phyloP scores from a whole-genome alignment of 208 protist genomes.

The Leishmania major region DNA sequence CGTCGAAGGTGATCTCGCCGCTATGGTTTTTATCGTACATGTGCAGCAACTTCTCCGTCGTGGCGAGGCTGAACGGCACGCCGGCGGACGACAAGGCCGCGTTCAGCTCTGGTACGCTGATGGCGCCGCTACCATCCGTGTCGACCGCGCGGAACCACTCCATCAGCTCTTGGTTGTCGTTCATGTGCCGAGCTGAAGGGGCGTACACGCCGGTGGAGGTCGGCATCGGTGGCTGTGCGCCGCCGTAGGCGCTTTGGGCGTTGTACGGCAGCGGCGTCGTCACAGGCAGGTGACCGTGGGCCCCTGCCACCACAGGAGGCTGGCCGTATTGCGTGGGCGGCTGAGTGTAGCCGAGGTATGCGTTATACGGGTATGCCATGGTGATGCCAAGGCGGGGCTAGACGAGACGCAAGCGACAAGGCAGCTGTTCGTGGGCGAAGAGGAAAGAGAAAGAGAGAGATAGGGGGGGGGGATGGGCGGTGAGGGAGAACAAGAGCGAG shows the following conservation, averaged over 20 bases:
- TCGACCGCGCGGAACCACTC: constrained; percentile 86
- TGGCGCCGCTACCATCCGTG: constrained; percentile 61
- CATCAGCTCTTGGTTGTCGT: constrained; percentile 45
- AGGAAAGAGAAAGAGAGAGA: too few relatives aligned
- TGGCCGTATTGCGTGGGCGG: neutral
- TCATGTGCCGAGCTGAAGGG: constrained; percentile 21
- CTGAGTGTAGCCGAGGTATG: neutral
- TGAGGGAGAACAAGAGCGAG: neutral
- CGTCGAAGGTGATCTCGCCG: constrained; percentile 66
- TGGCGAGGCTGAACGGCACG: constrained; percentile 66
- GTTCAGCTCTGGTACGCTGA: constrained; percentile 82
- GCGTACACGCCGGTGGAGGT: constrained; percentile 31
- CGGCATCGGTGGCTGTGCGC: constrained; percentile 13
- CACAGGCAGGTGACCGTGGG: constrained; percentile 14
- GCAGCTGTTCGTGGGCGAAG: neutral
- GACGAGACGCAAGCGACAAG: neutral
- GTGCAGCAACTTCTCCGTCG: constrained; percentile 73
- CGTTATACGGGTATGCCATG: constrained; percentile 9
- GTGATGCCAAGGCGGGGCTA: neutral
- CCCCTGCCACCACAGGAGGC: neutral
- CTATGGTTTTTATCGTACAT: constrained; percentile 84
- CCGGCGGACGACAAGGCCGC: constrained; percentile 63
- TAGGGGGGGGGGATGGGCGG: neutral
- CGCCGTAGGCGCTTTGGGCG: constrained; percentile 23
- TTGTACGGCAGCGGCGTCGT: constrained; percentile 30